Percentiles rank a stretch among this genome's conserved stretches.
phyloP scores from a whole-genome alignment of 495 filamentous ascomycete genomes.

The Jackrogersella minutella region DNA sequence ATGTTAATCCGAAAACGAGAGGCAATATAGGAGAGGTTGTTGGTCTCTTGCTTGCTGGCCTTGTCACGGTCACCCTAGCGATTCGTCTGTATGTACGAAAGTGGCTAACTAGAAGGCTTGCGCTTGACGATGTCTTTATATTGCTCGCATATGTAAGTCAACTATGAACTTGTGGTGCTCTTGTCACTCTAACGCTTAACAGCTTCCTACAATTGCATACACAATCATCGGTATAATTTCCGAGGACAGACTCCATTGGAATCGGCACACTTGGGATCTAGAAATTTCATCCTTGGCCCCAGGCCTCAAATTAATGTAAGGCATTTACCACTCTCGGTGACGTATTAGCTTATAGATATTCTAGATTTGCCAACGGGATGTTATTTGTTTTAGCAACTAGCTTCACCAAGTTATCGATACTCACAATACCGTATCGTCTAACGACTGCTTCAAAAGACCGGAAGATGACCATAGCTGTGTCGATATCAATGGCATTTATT shows the following conservation, averaged over 20 bases:
- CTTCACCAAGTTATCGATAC: constrained; percentile 65
- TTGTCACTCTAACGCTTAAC: constrained; percentile 21
- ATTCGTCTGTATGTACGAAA: constrained; percentile 61
- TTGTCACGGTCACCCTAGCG: constrained; percentile 54
- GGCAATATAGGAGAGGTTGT: constrained; percentile 56
- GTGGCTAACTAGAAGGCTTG: constrained; percentile 52
- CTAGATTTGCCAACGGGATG: constrained; percentile 59
- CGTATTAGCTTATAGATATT: constrained; percentile 2
- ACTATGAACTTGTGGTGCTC: not conserved
- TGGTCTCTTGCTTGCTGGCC: constrained; percentile 48
- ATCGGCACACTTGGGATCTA: constrained; percentile 65
- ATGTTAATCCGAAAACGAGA: constrained; percentile 59
- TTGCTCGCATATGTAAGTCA: constrained; percentile 45
- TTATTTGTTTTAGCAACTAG: constrained; percentile 62
- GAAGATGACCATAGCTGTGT: constrained; percentile 41
- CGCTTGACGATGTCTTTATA: constrained; percentile 61
- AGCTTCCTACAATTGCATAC: constrained; percentile 54
- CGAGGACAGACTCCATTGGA: constrained; percentile 58
- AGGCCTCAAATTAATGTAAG: constrained; percentile 52
- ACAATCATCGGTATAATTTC: constrained; percentile 53
- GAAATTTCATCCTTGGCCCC: constrained; percentile 45
- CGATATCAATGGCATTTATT: constrained; percentile 57
- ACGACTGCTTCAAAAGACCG: constrained; percentile 31
- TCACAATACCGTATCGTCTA: constrained; percentile 58
- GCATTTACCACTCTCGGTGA: not conserved